Percentiles rank a stretch among this genome's conserved stretches.
Evolutionary conservation across 345 rosid species (phyloP).

Genomic region (Anastatica hierochuntica): DNA sequence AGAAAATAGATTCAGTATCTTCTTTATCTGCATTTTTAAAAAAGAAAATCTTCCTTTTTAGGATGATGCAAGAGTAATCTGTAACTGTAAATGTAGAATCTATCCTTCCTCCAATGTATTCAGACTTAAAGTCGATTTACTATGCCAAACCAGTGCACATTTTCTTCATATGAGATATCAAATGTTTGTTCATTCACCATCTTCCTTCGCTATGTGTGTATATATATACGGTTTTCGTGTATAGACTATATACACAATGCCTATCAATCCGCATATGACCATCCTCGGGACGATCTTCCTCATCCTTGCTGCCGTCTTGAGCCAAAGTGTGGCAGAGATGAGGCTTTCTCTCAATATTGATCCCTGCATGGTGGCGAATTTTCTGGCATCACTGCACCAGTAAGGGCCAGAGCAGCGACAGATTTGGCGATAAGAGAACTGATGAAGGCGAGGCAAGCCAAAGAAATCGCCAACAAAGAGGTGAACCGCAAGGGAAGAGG

Average conservation of each 20-base stretch:
- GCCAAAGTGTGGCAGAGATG: not conserved
- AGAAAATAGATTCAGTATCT: no score
- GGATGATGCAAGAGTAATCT: no score
- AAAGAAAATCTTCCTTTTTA: no score
- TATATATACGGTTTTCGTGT: not conserved
- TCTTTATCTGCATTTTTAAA: no score
- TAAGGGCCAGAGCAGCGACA: slow-evolving; percentile 22
- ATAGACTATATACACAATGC: slow-evolving; percentile 4
- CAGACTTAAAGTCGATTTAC: no score
- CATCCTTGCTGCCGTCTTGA: slow-evolving; percentile 1
- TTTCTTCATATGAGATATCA: no score
- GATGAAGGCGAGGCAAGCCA: slow-evolving; percentile 11
- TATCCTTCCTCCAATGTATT: no score
- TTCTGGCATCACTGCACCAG: not conserved
- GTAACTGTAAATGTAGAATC: no score
- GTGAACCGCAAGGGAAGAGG: not conserved
- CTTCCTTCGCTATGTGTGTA: not conserved
- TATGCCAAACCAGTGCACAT: no score
- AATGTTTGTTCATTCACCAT: no score
- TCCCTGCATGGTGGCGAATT: slow-evolving; percentile 16
- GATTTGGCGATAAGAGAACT: slow-evolving; percentile 19
- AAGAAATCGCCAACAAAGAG: slow-evolving; percentile 4
- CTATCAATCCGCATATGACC: not conserved
- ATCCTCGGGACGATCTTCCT: slow-evolving; percentile 8
- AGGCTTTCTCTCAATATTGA: not conserved